Conservation (phyloP, 2,329 filamentous ascomycete species). For the Ophiostoma sp. region DNA sequence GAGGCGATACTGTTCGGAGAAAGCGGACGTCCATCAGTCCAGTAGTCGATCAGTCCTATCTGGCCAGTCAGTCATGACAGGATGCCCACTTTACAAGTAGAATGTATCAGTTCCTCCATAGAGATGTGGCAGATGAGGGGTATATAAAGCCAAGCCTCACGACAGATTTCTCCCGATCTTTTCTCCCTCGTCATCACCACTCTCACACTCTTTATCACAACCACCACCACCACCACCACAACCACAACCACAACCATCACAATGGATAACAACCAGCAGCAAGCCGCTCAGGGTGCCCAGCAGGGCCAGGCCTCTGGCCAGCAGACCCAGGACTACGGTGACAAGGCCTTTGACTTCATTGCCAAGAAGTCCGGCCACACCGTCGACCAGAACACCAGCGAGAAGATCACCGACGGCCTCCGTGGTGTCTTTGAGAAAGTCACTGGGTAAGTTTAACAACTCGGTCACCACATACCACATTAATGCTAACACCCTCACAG, state of each 20-base stretch:
- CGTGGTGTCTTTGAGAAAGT: constrained; percentile 37
- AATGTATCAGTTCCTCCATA: not conserved
- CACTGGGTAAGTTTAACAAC: constrained; percentile 33
- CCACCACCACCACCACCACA: not conserved
- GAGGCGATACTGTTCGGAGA: constrained; percentile 12
- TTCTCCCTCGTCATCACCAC: not conserved
- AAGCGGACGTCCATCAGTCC: not conserved
- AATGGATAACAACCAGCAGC: constrained; percentile 18
- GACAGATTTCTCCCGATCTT: too few relatives aligned
- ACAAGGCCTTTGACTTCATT: constrained; percentile 30
- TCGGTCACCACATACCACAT: too few relatives aligned
- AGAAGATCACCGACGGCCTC: constrained; percentile 35
- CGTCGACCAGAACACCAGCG: constrained; percentile 27
- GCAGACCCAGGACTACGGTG: constrained; percentile 28
- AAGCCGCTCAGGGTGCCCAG: constrained; percentile 14
- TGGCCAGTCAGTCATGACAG: not conserved
- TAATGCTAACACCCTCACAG: constrained; percentile 26
- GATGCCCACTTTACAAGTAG: not conserved
- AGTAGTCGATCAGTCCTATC: not conserved
- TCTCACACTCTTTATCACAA: not conserved
- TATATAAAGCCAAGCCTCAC: constrained; percentile 16
- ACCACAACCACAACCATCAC: not conserved
- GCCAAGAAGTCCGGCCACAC: constrained; percentile 30
- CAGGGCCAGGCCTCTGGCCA: constrained; percentile 6
- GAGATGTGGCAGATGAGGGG: constrained; percentile 2